These are phyloP conservation scores for Picea sitchensis DNA, from an alignment of 75 land plant species.

Conservation along the genomic window DNA sequence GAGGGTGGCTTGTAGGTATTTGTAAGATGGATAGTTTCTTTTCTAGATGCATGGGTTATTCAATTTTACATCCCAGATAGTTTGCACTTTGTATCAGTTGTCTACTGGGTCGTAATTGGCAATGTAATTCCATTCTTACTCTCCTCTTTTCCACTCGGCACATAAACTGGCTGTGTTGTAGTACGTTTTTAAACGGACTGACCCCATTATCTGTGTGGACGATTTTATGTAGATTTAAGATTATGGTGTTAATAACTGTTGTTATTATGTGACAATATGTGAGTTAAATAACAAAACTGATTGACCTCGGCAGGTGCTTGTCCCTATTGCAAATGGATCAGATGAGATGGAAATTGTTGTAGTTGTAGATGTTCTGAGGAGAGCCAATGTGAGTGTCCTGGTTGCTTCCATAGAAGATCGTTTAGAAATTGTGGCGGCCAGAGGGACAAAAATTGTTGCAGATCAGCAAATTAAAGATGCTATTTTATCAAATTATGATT, in stretches of 20 bases:
- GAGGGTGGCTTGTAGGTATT: not conserved
- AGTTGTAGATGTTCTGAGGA: constrained; percentile 72
- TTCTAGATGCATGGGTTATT: too few species aligned
- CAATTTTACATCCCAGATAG: too few species aligned
- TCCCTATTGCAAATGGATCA: constrained; percentile 85
- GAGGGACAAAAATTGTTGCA: constrained; percentile 64
- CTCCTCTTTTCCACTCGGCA: too few species aligned
- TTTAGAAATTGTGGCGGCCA: constrained; percentile 46
- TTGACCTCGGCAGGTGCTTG: constrained; percentile 48
- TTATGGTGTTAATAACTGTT: too few species aligned
- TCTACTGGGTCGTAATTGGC: too few species aligned
- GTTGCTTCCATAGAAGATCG: constrained; percentile 86
- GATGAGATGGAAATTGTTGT: constrained; percentile 89
- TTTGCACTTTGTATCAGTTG: too few species aligned
- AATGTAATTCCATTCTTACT: too few species aligned
- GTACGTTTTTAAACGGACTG: too few species aligned
- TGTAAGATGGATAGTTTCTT: not conserved
- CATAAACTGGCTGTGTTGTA: too few species aligned
- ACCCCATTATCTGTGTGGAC: too few species aligned
- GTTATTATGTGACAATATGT: too few species aligned
- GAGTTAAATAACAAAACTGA: not conserved
- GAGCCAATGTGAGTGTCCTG: constrained; percentile 73
- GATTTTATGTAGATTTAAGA: too few species aligned
- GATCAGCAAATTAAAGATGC: constrained; percentile 63
- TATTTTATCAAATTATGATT: constrained; percentile 54